phyloP scores from a whole-genome alignment of 169 alveolate species.

The Plasmodium blacklocki region DNA sequence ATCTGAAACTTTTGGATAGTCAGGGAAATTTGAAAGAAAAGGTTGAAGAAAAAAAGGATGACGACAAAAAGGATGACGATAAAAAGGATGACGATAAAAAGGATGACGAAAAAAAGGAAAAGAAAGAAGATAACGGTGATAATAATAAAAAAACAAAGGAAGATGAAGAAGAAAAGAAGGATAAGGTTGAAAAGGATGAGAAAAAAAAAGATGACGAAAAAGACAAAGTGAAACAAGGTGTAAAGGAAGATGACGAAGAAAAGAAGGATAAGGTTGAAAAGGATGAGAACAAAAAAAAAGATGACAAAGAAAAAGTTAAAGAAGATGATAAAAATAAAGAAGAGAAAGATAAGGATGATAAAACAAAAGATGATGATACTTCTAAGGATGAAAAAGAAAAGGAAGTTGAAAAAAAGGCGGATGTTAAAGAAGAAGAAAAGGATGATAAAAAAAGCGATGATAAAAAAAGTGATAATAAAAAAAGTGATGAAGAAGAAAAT shows the following conservation, averaged over 20 bases:
- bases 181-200: conserved; percentile 42
- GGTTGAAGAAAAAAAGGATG: conserved; percentile 51
- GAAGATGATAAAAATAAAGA: conserved; percentile 29
- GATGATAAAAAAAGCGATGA: not conserved
- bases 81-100: too few species aligned
- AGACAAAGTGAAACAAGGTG: conserved; percentile 22
- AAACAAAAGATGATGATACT: not conserved
- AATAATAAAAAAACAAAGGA: conserved; percentile 29
- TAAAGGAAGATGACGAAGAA: conserved; percentile 54
- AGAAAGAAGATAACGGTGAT: conserved; percentile 51
- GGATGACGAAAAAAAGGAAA: conserved; percentile 25
- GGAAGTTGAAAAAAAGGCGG: not conserved
- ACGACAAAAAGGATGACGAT: conserved; percentile 10
- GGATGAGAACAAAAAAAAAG: conserved; percentile 18
- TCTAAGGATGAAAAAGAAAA: conserved; percentile 3
- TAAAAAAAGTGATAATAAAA: not conserved
- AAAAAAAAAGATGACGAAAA: conserved; percentile 14
- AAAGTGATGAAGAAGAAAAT: not conserved
- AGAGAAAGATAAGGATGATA: conserved; percentile 15
- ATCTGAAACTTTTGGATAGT: conserved; percentile 84
- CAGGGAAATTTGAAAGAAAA: conserved; percentile 29
- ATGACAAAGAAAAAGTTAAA: conserved; percentile 21
- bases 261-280: conserved; percentile 46
- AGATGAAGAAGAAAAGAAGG: conserved; percentile 49
- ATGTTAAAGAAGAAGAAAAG: not conserved